phyloP scores from a whole-genome alignment of 495 filamentous ascomycete genomes.

The Penicillium odoratum region DNA sequence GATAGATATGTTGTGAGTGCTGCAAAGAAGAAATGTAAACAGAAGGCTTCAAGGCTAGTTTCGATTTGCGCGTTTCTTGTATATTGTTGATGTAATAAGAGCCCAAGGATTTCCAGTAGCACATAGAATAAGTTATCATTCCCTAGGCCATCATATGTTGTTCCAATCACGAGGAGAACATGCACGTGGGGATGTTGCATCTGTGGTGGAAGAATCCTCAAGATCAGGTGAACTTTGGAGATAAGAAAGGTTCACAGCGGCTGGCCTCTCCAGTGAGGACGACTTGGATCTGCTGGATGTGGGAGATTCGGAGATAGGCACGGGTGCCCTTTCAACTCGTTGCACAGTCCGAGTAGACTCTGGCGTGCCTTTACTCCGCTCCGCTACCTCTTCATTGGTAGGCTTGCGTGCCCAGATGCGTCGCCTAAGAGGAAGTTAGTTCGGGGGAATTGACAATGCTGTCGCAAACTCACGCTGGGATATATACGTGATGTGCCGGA shows the following conservation, averaged over 20 bases:
- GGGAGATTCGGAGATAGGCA: not conserved
- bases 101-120: not conserved
- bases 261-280: not conserved
- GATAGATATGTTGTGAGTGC: too few species aligned
- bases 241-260: not conserved
- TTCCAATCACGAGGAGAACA: not conserved
- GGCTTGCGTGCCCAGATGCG: slow-evolving; percentile 11
- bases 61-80: too few species aligned
- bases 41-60: too few species aligned
- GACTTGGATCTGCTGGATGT: not conserved
- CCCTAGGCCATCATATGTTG: too few species aligned
- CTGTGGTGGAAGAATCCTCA: not conserved
- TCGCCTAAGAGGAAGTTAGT: not conserved
- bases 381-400: not conserved
- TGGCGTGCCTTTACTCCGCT: not conserved
- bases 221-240: not conserved
- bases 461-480: slow-evolving; percentile 5
- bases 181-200: not conserved
- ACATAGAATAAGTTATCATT: not conserved
- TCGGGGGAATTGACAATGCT: not conserved
- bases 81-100: too few species aligned
- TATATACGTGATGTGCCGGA: slow-evolving; percentile 22
- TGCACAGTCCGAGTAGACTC: not conserved
- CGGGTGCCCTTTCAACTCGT: not conserved
- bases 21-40: too few species aligned